Evolutionary conservation across 1,139 yeast genomes (phyloP), one percentile per base, ranked within the genome.

Genomic region (Kazachstania sp.): DNA sequence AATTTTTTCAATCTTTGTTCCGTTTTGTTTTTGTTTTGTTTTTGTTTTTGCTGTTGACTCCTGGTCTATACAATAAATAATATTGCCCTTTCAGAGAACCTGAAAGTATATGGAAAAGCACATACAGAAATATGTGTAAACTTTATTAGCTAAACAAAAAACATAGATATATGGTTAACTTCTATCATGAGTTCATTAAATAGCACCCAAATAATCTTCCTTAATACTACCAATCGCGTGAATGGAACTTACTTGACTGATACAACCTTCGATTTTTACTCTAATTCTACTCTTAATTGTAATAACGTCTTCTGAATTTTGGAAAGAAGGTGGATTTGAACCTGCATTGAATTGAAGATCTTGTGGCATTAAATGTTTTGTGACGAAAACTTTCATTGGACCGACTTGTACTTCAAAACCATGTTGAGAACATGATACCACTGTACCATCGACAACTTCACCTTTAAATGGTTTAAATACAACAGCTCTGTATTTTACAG

Each of bases 401-500:
- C 98, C 99, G 29, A 92, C 98, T 65, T 92, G 97, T 37, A 96
- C 97, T 65, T 92, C 92, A 58, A 92, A 88, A 13, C 99, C 99
- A 83, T 92, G 85, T 63, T 87, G 87, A 64, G 90, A 87, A 48
- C 95, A 97, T 37, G 90, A 86, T 15, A 95, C 84, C 19, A 92
- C 98, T 37, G 90, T 81, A 2, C 95, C 98, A 67, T 92, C 98
- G 31, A 92, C 97, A 5, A 92, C 98, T 68, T 92, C 98, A 31
- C 97, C 97, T 68, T 90, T 92, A 71, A 92, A 94, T 2, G 99
- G 98, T 62, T 94, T 84, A 95, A 97, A 92, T 32, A 92, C 97
- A 51, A 92, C 92, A 0, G 99, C 99, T 58, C 95, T 75, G 67
- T 92, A 92, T 65, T 87, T 86, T 46, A 94, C 98, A 59, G 87